Conservation (phyloP, 2,329 filamentous ascomycete genomes). For the Nigrospora oryzae region DNA sequence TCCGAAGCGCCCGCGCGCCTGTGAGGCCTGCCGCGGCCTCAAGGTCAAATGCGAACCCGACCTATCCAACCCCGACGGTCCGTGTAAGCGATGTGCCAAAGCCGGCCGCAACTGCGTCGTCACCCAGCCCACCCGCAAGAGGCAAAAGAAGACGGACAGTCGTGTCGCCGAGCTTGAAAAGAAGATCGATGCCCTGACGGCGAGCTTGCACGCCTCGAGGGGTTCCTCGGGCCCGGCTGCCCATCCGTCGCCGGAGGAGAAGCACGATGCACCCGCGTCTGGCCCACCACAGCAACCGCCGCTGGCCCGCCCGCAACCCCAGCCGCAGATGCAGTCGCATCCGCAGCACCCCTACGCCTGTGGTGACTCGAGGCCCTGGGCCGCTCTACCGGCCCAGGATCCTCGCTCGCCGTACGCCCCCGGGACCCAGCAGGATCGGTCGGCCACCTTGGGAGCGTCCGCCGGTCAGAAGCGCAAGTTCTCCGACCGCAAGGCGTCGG, state of each 20-base stretch:
- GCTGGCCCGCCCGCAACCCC: background rate
- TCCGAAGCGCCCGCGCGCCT: slow-evolving; percentile 61
- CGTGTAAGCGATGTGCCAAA: slow-evolving; percentile 72
- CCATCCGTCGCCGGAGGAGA: slow-evolving; percentile 9
- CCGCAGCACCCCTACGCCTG: background rate
- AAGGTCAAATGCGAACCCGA: slow-evolving; percentile 84
- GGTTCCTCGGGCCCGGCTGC: slow-evolving; percentile 9
- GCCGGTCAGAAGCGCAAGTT: slow-evolving; percentile 33
- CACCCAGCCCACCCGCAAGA: slow-evolving; percentile 65
- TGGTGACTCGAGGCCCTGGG: background rate
- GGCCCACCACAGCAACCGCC: background rate
- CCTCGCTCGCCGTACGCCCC: background rate
- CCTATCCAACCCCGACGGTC: slow-evolving; percentile 47
- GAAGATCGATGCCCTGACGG: slow-evolving; percentile 84
- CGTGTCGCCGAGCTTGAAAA: slow-evolving; percentile 84
- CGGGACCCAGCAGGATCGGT: background rate
- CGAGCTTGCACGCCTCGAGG: slow-evolving; percentile 57
- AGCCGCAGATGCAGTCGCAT: background rate
- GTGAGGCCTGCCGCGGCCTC: slow-evolving; percentile 65
- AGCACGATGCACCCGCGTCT: slow-evolving; percentile 2
- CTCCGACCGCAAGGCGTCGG: slow-evolving; percentile 11
- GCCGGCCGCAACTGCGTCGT: slow-evolving; percentile 70
- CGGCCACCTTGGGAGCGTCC: slow-evolving; percentile 9
- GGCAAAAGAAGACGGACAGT: slow-evolving; percentile 87
- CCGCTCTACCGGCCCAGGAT: no score